Percentiles rank a stretch among this genome's conserved stretches.
Evolutionary conservation across 2,329 filamentous ascomycete species (phyloP).

Genomic region (Elsinoe perseae): DNA sequence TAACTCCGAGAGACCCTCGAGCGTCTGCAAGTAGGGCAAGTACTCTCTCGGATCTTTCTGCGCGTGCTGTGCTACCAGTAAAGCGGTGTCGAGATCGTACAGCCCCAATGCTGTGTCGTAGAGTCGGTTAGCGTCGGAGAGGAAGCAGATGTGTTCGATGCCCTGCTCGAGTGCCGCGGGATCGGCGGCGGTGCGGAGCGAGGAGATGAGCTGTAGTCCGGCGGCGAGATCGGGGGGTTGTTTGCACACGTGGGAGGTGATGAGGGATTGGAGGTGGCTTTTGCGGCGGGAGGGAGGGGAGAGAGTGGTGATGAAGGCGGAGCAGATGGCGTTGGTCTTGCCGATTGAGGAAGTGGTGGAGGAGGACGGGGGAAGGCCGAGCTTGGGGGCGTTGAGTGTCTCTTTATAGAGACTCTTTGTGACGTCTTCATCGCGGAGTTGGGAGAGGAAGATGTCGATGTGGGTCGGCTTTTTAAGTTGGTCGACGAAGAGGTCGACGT

Average conservation of each 20-base stretch:
- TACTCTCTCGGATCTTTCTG: constrained; percentile 95
- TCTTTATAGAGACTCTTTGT: constrained; percentile 89
- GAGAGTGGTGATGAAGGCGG: constrained; percentile 68
- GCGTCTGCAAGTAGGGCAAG: constrained; percentile 81
- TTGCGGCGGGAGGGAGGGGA: constrained; percentile 50
- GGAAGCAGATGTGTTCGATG: constrained; percentile 94
- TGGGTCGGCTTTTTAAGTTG: constrained; percentile 75
- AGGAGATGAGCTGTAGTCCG: constrained; percentile 70
- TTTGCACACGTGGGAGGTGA: constrained; percentile 94
- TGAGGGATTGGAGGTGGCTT: constrained; percentile 75
- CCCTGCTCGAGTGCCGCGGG: constrained; percentile 73
- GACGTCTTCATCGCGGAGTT: constrained; percentile 82
- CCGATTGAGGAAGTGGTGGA: neutral
- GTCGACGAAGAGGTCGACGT: constrained; percentile 68
- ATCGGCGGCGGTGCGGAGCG: constrained; percentile 55
- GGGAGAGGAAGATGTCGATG: constrained; percentile 86
- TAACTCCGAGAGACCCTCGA: constrained; percentile 64
- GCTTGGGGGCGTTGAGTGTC: constrained; percentile 51
- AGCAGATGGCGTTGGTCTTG: constrained; percentile 85
- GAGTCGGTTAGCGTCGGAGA: constrained; percentile 84
- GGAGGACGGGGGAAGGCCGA: constrained; percentile 14
- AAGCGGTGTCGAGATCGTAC: constrained; percentile 82
- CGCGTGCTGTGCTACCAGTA: constrained; percentile 89
- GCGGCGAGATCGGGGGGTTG: constrained; percentile 81
- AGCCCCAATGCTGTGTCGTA: constrained; percentile 86